These are phyloP conservation scores for Rhododendron ovatum DNA, from an alignment of 148 eudicot species.

Conservation along the genomic window DNA sequence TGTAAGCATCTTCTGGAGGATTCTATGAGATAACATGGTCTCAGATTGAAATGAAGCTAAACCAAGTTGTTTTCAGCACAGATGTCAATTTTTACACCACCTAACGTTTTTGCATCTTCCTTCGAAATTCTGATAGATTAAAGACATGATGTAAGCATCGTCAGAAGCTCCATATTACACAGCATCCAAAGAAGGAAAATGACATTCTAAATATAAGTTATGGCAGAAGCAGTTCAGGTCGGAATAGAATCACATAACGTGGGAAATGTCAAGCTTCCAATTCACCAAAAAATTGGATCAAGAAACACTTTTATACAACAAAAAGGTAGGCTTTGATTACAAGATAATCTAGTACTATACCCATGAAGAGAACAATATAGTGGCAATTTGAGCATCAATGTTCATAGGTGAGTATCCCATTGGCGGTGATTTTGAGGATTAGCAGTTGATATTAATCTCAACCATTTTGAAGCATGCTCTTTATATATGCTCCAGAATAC, in stretches of 20 bases:
- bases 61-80: background rate
- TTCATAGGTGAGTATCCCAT: background rate
- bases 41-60: background rate
- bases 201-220: background rate
- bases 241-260: background rate
- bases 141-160: background rate
- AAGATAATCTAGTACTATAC: background rate
- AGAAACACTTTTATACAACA: background rate
- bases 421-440: background rate
- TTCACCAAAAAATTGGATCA: background rate
- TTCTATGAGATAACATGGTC: background rate
- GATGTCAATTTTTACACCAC: background rate
- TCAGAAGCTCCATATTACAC: background rate
- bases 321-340: background rate
- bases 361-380: background rate
- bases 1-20: slow-evolving; percentile 13
- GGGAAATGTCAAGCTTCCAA: background rate
- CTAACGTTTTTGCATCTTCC: background rate
- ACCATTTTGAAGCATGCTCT: background rate
- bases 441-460: background rate
- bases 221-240: background rate
- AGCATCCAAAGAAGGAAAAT: background rate
- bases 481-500: background rate
- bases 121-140: background rate
- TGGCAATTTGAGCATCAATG: background rate